Evolutionary conservation across 2,329 filamentous ascomycete species (phyloP).

Genomic region (Huntiella savannae): DNA sequence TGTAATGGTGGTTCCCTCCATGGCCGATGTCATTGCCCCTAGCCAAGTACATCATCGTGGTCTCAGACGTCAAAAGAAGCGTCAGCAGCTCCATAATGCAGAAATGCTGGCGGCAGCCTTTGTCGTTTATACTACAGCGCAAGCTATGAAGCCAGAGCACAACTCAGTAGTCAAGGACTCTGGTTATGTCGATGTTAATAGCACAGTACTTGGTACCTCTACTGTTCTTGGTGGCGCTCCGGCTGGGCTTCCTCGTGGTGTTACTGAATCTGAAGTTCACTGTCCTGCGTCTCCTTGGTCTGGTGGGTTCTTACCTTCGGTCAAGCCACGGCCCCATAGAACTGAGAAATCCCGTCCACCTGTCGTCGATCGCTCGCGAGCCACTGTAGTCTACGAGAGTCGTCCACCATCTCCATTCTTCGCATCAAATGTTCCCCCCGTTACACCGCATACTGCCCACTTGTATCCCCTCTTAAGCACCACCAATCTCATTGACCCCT

Average conservation of each 20-base stretch:
- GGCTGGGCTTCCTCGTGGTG: neutral
- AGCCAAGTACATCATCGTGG: conserved; percentile 27
- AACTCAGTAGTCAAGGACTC: neutral
- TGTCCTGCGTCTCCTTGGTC: conserved; percentile 11
- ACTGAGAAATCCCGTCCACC: too few relatives aligned
- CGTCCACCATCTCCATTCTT: neutral
- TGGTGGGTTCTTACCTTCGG: conserved; percentile 8
- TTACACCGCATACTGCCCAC: neutral
- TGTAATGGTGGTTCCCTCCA: conserved; percentile 23
- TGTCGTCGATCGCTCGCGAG: too few relatives aligned
- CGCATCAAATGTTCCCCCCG: neutral
- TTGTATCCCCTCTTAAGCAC: neutral
- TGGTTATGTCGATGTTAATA: neutral
- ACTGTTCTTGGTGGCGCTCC: neutral
- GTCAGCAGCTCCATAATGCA: conserved; percentile 28
- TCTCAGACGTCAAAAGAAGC: conserved; percentile 26
- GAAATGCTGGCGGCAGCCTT: conserved; percentile 35
- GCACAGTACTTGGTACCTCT: neutral
- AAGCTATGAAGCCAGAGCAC: conserved; percentile 25
- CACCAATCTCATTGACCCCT: neutral
- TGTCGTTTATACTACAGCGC: conserved; percentile 32
- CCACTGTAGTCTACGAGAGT: neutral
- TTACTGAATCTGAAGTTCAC: conserved; percentile 1
- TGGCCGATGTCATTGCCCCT: conserved; percentile 26
- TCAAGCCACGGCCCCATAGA: neutral